A percentile compares a stretch with the other conserved stretches of the same genome.
These are phyloP conservation scores for Syzygium jambos DNA, from an alignment of 345 rosid species.

Conservation along the genomic window DNA sequence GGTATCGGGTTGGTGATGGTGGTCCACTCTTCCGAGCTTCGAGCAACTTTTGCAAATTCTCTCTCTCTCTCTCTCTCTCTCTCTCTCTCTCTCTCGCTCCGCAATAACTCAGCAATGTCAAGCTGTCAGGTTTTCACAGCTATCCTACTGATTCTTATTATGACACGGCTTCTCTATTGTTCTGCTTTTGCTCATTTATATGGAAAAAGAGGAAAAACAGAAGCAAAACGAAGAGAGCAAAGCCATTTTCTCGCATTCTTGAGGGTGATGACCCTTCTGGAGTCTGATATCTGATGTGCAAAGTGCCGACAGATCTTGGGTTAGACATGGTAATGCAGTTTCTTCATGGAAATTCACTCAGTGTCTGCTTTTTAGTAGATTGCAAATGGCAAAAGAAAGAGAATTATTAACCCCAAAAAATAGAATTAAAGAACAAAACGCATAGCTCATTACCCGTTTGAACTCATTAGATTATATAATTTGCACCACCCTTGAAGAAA, in stretches of 20 bases:
- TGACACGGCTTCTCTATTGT: not conserved
- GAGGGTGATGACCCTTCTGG: not conserved
- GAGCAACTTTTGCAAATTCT: not conserved
- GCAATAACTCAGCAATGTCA: not conserved
- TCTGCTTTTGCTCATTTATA: not conserved
- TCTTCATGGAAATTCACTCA: not conserved
- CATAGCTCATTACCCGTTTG: not conserved
- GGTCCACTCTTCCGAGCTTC: not conserved
- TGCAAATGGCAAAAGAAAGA: not conserved
- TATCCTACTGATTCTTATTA: not conserved
- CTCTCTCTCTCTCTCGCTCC: not conserved
- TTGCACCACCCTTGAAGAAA: not conserved
- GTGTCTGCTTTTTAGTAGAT: not conserved
- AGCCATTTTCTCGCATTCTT: not conserved
- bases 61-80: not conserved
- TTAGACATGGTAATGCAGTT: not conserved
- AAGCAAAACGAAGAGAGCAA: not conserved
- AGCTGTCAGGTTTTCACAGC: not conserved
- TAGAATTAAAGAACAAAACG: not conserved
- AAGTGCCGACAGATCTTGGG: not conserved
- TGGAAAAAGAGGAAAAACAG: not conserved
- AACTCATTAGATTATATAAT: not conserved
- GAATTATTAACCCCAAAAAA: not conserved
- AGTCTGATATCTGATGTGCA: not conserved
- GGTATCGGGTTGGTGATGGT: not conserved